Conservation (phyloP, 306 rosid species). For the Rosa chinensis region DNA sequence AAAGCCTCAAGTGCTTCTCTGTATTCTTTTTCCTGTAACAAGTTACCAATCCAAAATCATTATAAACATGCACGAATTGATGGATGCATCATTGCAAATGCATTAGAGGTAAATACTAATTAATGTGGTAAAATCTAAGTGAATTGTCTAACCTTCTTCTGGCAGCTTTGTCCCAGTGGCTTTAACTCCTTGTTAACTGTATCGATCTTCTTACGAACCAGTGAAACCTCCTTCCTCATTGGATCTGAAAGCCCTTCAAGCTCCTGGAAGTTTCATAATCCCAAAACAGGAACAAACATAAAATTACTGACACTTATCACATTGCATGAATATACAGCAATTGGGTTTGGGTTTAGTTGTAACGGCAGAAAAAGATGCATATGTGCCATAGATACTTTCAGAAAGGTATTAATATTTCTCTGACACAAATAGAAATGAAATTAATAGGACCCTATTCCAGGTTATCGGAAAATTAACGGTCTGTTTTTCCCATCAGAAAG, state of each 20-base stretch:
- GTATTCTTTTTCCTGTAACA: conserved; percentile 83
- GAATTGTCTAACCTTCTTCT: conserved; percentile 61
- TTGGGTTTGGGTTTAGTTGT: neutral
- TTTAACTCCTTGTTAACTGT: conserved; percentile 91
- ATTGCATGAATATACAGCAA: neutral
- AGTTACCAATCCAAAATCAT: conserved; percentile 17
- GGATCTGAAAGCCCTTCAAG: conserved; percentile 92
- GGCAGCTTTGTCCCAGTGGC: conserved; percentile 95
- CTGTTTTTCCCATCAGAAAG: conserved; percentile 15
- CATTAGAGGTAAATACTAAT: neutral
- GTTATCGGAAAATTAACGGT: neutral
- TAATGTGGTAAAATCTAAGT: neutral
- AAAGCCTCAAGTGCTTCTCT: conserved; percentile 94
- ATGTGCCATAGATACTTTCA: conserved; percentile 5
- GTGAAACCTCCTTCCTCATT: conserved; percentile 84
- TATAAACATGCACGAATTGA: neutral
- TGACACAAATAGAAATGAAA: conserved; percentile 12
- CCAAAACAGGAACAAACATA: neutral
- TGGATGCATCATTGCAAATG: neutral
- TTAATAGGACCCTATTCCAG: conserved; percentile 5
- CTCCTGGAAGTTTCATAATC: conserved; percentile 51
- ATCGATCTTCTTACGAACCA: conserved; percentile 89
- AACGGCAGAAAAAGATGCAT: conserved; percentile 2
- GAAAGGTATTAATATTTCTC: neutral
- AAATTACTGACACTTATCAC: neutral